phyloP scores from a whole-genome alignment of 768 basidiomycete genomes.

The Mycena vitilis region DNA sequence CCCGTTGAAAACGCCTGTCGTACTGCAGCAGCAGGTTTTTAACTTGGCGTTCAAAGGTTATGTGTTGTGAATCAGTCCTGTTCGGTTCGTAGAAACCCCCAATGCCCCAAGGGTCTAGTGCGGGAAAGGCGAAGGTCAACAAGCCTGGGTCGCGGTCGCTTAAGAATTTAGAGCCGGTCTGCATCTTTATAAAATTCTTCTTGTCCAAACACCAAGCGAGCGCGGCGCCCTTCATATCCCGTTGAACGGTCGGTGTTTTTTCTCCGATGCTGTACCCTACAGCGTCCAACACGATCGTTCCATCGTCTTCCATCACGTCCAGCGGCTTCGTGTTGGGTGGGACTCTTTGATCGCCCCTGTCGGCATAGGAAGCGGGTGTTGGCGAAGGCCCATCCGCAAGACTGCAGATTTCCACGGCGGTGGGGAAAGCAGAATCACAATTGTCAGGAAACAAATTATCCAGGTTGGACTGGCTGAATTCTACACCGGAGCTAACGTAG shows the following conservation, averaged over 20 bases:
- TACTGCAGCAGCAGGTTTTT: no score
- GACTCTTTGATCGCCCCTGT: background rate
- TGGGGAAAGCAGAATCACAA: no score
- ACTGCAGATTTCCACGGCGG: no score
- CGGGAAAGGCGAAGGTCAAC: background rate
- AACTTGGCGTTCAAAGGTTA: no score
- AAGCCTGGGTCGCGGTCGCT: background rate
- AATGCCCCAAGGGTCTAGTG: slow-evolving; percentile 6
- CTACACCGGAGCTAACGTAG: background rate
- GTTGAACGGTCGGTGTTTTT: background rate
- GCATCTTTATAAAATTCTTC: slow-evolving; percentile 4
- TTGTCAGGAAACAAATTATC: background rate
- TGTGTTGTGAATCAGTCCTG: no score
- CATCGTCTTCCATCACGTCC: background rate
- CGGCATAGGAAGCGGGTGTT: no score
- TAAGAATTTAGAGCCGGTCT: background rate
- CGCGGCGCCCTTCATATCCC: background rate
- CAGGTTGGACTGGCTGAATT: background rate
- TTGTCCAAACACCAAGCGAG: slow-evolving; percentile 1
- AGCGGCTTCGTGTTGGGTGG: background rate
- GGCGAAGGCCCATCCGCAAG: no score
- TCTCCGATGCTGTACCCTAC: background rate
- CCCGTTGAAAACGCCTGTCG: no score
- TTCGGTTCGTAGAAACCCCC: background rate
- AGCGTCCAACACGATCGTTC: background rate